phyloP scores from a whole-genome alignment of 208 protist genomes.

The Trypanosoma melophagium region DNA sequence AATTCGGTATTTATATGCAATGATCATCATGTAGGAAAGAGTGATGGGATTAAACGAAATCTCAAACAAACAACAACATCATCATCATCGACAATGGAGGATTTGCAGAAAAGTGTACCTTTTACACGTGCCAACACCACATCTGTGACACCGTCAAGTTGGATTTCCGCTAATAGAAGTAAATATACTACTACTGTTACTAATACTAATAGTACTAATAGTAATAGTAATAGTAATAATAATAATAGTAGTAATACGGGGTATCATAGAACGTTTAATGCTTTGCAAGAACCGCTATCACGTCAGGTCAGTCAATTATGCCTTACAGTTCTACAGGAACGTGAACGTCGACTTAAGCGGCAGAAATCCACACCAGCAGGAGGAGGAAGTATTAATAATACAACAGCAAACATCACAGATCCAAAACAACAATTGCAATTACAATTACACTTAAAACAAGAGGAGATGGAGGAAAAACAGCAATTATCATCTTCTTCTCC shows the following conservation, averaged over 20 bases:
- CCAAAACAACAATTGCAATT: neutral
- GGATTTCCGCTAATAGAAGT: neutral
- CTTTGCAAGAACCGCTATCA: slow-evolving; percentile 1
- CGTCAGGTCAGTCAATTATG: slow-evolving; percentile 23
- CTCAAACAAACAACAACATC: no score
- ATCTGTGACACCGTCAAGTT: neutral
- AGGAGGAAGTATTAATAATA: neutral
- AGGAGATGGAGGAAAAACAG: neutral
- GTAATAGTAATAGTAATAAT: neutral
- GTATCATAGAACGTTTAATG: neutral
- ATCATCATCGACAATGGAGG: no score
- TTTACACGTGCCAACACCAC: neutral
- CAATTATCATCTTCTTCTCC: no score
- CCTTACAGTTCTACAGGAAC: slow-evolving; percentile 15
- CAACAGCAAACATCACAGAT: neutral
- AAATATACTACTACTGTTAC: no score
- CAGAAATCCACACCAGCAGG: neutral
- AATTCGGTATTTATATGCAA: no score
- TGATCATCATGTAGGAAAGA: no score
- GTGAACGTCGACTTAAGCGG: slow-evolving; percentile 12
- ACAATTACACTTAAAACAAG: neutral
- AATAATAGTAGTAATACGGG: neutral
- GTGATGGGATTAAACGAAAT: no score
- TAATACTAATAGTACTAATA: neutral
- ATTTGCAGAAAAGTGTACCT: neutral